Base-by-base conservation (phyloP, 176 grass and related monocot genomes). In the Aegilops tauschii region DNA sequence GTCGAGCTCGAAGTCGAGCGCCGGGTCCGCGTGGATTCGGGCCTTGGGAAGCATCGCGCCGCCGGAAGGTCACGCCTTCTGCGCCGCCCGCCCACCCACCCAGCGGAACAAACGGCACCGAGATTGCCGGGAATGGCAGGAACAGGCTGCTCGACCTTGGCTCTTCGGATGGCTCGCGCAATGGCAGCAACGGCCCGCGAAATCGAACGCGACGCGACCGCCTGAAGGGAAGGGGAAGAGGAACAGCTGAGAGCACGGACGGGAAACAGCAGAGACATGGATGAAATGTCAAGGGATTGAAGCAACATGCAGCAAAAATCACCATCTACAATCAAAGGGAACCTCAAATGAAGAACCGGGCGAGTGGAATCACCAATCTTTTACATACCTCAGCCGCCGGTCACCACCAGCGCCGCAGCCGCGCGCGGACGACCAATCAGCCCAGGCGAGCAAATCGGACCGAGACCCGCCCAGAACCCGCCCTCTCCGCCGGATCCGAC, bases 21-120 rank as follows among this genome's bases (percentile, higher is more conserved):
- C 85, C 28, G 91, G 93, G 73, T 94, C 96, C 0, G 96, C 96
- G 66, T 93, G 90, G 80, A 98, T 91, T 84, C 93, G 85, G 65
- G 86, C 90, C 92, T 90, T 95, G 70, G 89, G 90, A 52, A 95
- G 93, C 92, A 92, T 95, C 70, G 86, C 81, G 9, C 5, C 2
- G 36, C 70, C 13, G 37, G 67, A 77, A 70, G 70, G 69, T 63
- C 80, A 50, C 66, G 8, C 56, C 76, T 79, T 82, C 58, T 10
- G 82, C 12, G 14, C 27, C 56, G 30, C 17, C 52, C 1, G 3
- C 42, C 9, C 42, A 12, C 42, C 6, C 42, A 3, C 72, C 4
- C 36, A 3, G 52, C 9, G 49, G 75, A 39, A 54, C 42, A 66
- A n/a, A 80, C 30, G 8, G 9, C 31, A 23, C 66, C 32, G 7